Percentiles rank a stretch among this genome's conserved stretches.
These are phyloP conservation scores for Picochlorum sp. DNA, from an alignment of 139 green algal species.

Conservation along the genomic window DNA sequence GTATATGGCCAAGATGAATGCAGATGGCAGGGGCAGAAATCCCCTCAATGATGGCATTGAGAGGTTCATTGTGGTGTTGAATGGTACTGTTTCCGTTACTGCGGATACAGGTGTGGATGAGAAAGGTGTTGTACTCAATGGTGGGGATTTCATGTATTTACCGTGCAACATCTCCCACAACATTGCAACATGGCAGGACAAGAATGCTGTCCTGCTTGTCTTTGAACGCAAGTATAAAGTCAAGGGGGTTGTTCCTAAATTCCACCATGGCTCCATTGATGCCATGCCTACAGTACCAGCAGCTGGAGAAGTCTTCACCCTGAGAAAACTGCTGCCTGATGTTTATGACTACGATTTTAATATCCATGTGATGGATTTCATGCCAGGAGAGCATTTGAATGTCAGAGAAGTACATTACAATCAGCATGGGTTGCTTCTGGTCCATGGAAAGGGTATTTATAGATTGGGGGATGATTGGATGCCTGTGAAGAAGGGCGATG, in stretches of 20 bases:
- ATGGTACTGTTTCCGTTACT: slow-evolving; percentile 37
- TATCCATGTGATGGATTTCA: slow-evolving; percentile 94
- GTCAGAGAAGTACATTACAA: slow-evolving; percentile 97
- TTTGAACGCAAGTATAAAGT: slow-evolving; percentile 58
- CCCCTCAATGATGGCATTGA: slow-evolving; percentile 37
- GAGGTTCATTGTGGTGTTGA: slow-evolving; percentile 73
- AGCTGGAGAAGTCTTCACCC: slow-evolving; percentile 72
- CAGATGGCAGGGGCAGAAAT: slow-evolving; percentile 14
- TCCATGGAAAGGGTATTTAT: slow-evolving; percentile 92
- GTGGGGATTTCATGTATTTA: slow-evolving; percentile 71
- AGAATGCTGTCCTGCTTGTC: slow-evolving; percentile 50
- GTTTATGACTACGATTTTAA: slow-evolving; percentile 89
- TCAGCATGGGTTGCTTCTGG: slow-evolving; percentile 89
- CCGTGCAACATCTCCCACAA: slow-evolving; percentile 31
- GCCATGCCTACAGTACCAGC: slow-evolving; percentile 51
- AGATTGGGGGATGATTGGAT: slow-evolving; percentile 75
- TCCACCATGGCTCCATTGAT: slow-evolving; percentile 47
- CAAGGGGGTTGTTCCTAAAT: slow-evolving; percentile 24
- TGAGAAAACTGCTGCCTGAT: slow-evolving; percentile 87
- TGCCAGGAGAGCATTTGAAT: slow-evolving; percentile 51
- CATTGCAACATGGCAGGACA: slow-evolving; percentile 12
- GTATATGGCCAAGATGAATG: slow-evolving; percentile 63
- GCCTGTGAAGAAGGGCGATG: slow-evolving; percentile 61
- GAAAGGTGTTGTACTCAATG: slow-evolving; percentile 24
- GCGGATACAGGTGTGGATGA: not conserved